These are phyloP conservation scores for Starmerella sp. DNA, from an alignment of 805 yeast species.

Conservation along the genomic window DNA sequence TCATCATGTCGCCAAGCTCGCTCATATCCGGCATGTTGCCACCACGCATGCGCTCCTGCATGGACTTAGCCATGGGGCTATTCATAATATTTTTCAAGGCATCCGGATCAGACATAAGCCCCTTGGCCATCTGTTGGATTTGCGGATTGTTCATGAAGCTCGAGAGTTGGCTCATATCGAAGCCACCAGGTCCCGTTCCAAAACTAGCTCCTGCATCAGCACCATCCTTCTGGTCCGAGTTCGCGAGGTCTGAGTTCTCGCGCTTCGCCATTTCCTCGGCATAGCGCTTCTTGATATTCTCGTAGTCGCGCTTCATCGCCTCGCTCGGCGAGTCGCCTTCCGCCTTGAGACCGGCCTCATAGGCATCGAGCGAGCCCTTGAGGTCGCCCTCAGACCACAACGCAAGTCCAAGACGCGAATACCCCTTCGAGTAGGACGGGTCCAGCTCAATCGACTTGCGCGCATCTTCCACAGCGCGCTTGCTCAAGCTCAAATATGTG, in stretches of 20 bases:
- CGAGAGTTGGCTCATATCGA: slow-evolving; percentile 46
- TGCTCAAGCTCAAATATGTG: slow-evolving; percentile 64
- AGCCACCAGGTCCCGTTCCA: slow-evolving; percentile 55
- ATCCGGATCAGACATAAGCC: slow-evolving; percentile 74
- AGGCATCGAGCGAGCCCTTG: slow-evolving; percentile 80
- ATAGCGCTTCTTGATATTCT: slow-evolving; percentile 80
- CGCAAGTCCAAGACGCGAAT: slow-evolving; percentile 90
- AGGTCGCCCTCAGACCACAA: slow-evolving; percentile 90
- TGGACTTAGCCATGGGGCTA: slow-evolving; percentile 68
- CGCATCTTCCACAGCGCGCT: slow-evolving; percentile 73
- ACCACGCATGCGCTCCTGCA: slow-evolving; percentile 68
- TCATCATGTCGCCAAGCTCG: slow-evolving; percentile 45
- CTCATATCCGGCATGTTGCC: slow-evolving; percentile 51
- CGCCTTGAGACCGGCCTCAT: slow-evolving; percentile 70
- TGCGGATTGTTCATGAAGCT: slow-evolving; percentile 83
- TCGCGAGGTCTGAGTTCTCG: not conserved
- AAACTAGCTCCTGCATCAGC: slow-evolving; percentile 7
- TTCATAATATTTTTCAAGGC: slow-evolving; percentile 63
- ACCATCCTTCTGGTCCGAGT: not conserved
- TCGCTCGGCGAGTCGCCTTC: slow-evolving; percentile 80
- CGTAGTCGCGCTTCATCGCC: slow-evolving; percentile 86
- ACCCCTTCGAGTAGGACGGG: slow-evolving; percentile 79
- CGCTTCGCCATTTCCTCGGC: slow-evolving; percentile 45
- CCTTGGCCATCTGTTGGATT: slow-evolving; percentile 77
- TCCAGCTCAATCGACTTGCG: slow-evolving; percentile 66